A percentile compares a stretch with the other conserved stretches of the same genome.
phyloP scores from a whole-genome alignment of 2,329 filamentous ascomycete genomes.

The Rhynchosporium secalis region DNA sequence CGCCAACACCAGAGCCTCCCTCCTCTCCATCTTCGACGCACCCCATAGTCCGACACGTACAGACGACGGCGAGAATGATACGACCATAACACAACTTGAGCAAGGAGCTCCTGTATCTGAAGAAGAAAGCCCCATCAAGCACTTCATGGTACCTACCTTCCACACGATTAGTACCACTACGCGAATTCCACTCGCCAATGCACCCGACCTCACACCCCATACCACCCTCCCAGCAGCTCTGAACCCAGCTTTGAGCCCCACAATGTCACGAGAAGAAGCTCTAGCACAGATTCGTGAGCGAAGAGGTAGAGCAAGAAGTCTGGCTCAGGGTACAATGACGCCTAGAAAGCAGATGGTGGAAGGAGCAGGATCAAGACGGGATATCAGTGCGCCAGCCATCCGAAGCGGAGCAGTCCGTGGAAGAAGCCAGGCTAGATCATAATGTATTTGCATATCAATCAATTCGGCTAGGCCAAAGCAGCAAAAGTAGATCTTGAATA shows the following conservation, averaged over 20 bases:
- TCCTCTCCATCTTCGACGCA: constrained; percentile 61
- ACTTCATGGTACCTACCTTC: constrained; percentile 31
- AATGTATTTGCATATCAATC: not conserved
- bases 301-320: constrained; percentile 68
- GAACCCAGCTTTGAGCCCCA: constrained; percentile 60
- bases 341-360: constrained; percentile 49
- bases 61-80: constrained; percentile 32
- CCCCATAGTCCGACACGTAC: constrained; percentile 42
- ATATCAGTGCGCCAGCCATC: constrained; percentile 39
- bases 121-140: constrained; percentile 20
- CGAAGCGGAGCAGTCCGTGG: constrained; percentile 31
- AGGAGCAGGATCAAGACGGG: constrained; percentile 30
- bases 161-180: constrained; percentile 40
- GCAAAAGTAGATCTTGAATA: not conserved
- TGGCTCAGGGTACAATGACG: constrained; percentile 62
- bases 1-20: constrained; percentile 55
- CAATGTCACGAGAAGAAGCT: constrained; percentile 72
- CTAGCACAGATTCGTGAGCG: constrained; percentile 74
- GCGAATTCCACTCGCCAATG: constrained; percentile 36
- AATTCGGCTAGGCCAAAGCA: not conserved
- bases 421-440: constrained; percentile 28
- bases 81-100: constrained; percentile 39
- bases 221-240: constrained; percentile 24
- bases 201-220: constrained; percentile 33
- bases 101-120: constrained; percentile 13